phyloP scores from a whole-genome alignment of 163 green algal genomes.

The Chloromonas sp. region DNA sequence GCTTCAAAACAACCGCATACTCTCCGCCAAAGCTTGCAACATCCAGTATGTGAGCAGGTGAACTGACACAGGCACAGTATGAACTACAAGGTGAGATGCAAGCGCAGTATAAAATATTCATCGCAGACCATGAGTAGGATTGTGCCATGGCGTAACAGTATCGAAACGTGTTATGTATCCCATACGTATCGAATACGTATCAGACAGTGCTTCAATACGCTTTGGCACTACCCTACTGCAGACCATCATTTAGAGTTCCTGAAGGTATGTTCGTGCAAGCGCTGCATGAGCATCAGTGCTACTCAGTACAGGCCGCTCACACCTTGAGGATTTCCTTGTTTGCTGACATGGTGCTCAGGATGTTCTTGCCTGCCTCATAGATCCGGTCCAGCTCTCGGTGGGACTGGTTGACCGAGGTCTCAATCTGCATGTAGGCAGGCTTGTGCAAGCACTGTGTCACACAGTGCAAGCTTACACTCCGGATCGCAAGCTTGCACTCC shows the following conservation, averaged over 20 bases:
- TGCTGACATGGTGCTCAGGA: slow-evolving; percentile 69
- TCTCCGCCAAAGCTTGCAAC: neutral
- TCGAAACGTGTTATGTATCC: too few species aligned
- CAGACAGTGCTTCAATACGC: too few species aligned
- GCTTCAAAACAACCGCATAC: neutral
- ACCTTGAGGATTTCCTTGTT: slow-evolving; percentile 82
- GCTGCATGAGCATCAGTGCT: neutral
- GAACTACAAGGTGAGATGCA: too few species aligned
- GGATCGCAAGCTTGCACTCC: too few species aligned
- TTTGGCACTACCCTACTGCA: neutral
- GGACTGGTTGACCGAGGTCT: slow-evolving; percentile 17
- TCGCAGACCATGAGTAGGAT: too few species aligned
- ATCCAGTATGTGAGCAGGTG: too few species aligned
- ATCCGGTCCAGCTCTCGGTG: slow-evolving; percentile 74
- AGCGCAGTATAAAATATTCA: too few species aligned
- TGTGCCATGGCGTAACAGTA: too few species aligned
- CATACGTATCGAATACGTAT: too few species aligned
- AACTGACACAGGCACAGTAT: too few species aligned
- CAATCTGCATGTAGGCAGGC: neutral
- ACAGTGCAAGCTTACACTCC: neutral
- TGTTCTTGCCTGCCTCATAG: slow-evolving; percentile 64
- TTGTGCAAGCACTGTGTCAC: neutral
- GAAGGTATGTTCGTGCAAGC: too few species aligned
- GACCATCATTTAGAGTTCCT: neutral
- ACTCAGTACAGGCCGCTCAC: neutral